Evolutionary conservation across 768 basidiomycete species (phyloP), one percentile per base, ranked within the genome.

Genomic region (Coprinopsis sp.): DNA sequence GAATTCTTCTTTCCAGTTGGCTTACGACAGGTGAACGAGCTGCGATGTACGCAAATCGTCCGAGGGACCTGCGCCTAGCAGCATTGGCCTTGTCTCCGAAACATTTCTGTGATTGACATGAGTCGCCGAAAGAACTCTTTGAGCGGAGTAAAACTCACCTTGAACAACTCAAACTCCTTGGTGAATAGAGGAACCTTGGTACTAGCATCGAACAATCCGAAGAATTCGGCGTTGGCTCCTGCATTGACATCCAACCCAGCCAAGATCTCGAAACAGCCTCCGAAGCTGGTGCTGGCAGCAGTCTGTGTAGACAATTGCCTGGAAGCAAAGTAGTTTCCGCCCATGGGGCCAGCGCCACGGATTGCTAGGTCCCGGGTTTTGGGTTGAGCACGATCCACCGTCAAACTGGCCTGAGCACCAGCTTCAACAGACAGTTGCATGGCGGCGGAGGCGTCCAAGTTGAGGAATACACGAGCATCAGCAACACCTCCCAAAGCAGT

Each of bases 391-490:
- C 43, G 31, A 14, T 23, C 25, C 6, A 36, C 34, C 6, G 33
- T 40, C 13, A 31, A 24, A 13, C 27, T 33, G 5, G 30, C 44
- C 4, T 27, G 14, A 12, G 44, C 49, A 3, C 18, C 16, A 14
- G 49, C 64, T 2, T 63, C 58, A 1, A 65, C 51, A 1, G 42
- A 51, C 21, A 67, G 49, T 8, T 37, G 52, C 50, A 66, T 49
- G n/a, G 57, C 52, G 2, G 67, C 66, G 28, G 56, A 64, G 4
- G 66, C 57, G 37, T 74, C 71, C 28, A 72, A 51, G 1, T 68
- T 61, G 41, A 77, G 52, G 59, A 69, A 74, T 27, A 78, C 51
- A 1, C 56, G 58, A 10, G 71, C 66, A 7, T 64, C 49, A 4
- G 62, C 69, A 8, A 54, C 44, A 29, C 59, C 60, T n/a, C 54